Conservation (phyloP, 1,139 yeast species). For the Protomyces inundatus region DNA sequence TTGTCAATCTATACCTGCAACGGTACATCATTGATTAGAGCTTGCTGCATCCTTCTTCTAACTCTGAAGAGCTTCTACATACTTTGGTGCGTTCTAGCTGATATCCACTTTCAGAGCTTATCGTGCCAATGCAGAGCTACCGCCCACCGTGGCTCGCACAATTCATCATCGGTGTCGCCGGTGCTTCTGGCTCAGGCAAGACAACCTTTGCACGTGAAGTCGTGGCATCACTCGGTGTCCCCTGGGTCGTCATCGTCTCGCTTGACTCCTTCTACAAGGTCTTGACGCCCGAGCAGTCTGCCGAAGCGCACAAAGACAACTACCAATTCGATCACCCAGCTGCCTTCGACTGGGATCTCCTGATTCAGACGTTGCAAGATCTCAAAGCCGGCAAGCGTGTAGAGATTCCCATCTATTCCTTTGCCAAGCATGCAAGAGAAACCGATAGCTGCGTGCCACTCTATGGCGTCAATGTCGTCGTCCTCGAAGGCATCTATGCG, state of each 20-base stretch:
- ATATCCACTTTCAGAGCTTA: too few relatives aligned
- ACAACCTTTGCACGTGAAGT: slow-evolving; percentile 85
- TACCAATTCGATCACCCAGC: slow-evolving; percentile 84
- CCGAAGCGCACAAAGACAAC: slow-evolving; percentile 58
- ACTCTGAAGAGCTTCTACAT: too few relatives aligned
- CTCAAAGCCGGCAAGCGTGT: slow-evolving; percentile 57
- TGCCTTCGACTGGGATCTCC: slow-evolving; percentile 61
- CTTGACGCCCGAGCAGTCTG: slow-evolving; percentile 54
- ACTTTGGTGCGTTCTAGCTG: too few relatives aligned
- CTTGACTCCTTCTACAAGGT: slow-evolving; percentile 88
- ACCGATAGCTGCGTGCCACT: slow-evolving; percentile 57
- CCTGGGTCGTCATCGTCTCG: slow-evolving; percentile 91
- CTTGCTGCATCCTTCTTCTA: too few relatives aligned
- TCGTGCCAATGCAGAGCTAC: background rate
- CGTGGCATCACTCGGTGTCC: slow-evolving; percentile 66
- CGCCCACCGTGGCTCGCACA: slow-evolving; percentile 94
- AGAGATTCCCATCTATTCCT: slow-evolving; percentile 81
- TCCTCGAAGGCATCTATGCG: slow-evolving; percentile 87
- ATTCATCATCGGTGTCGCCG: slow-evolving; percentile 90
- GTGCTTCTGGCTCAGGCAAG: slow-evolving; percentile 91
- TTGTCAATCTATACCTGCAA: too few relatives aligned
- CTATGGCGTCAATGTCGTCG: slow-evolving; percentile 93
- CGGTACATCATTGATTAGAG: too few relatives aligned
- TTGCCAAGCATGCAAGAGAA: slow-evolving; percentile 55
- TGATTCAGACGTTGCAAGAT: slow-evolving; percentile 57